phyloP scores from a whole-genome alignment of 2,329 filamentous ascomycete genomes.

The Xylaria sp. region DNA sequence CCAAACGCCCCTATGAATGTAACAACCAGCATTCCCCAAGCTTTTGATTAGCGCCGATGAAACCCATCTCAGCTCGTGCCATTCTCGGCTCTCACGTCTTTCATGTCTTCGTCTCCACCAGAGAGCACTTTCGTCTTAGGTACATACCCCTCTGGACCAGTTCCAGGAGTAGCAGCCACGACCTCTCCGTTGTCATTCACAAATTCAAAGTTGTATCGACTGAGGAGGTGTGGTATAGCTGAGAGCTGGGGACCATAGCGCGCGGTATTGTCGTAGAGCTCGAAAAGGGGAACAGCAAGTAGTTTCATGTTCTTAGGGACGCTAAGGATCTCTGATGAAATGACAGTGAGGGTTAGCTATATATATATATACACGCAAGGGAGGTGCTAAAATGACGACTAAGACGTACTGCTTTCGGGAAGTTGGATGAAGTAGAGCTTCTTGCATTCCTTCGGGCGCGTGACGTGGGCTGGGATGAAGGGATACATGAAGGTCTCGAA shows the following conservation, averaged over 20 bases:
- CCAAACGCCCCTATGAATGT: slow-evolving; percentile 38
- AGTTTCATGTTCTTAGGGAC: slow-evolving; percentile 99
- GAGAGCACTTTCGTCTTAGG: slow-evolving; percentile 75
- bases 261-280: slow-evolving; percentile 96
- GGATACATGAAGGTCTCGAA: slow-evolving; percentile 99
- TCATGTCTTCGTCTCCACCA: slow-evolving; percentile 70
- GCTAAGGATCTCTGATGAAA: slow-evolving; percentile 82
- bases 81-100: slow-evolving; percentile 50
- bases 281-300: slow-evolving; percentile 94
- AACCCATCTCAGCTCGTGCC: slow-evolving; percentile 37
- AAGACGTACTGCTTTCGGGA: slow-evolving; percentile 81
- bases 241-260: slow-evolving; percentile 96
- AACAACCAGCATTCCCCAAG: slow-evolving; percentile 24
- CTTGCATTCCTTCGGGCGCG: slow-evolving; percentile 97
- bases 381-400: neutral
- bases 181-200: slow-evolving; percentile 92
- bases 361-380: neutral
- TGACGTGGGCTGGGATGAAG: slow-evolving; percentile 95
- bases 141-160: slow-evolving; percentile 68
- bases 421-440: slow-evolving; percentile 98
- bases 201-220: slow-evolving; percentile 97
- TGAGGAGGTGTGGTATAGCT: slow-evolving; percentile 93
- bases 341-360: slow-evolving; percentile 39
- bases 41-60: slow-evolving; percentile 2
- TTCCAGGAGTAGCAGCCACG: slow-evolving; percentile 84